Base-by-base conservation (phyloP, 2,329 filamentous ascomycete species). In the Mollisia scopiformis region DNA sequence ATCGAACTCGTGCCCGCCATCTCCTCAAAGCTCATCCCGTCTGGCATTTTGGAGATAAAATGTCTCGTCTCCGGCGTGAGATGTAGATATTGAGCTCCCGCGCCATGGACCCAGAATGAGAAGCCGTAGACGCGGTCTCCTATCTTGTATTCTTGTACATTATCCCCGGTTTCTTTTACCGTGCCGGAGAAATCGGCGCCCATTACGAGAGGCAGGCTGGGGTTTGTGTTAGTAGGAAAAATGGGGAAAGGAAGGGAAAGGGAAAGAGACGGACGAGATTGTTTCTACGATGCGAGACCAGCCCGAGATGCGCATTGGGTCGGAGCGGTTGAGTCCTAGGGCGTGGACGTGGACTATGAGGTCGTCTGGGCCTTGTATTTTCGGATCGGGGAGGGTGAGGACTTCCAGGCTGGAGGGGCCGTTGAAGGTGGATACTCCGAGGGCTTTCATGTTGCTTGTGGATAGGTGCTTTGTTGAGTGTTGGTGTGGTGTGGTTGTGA, bases 141-240 rank as follows among this genome's bases (percentile, higher is more conserved):
- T 6, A 71, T 65, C 51, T 75, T 73, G 62, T 76, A 69, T 3
- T 65, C 58, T 1, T 58, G 72, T 1, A 75, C 75, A 1, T 55
- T 65, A 2, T 54, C 41, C 2, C 76, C 77, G 19, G 75, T 61
- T 10, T 72, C 71, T 1, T 65, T 59, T 19, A 80, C 73, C 1
- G 67, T 71, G 25, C 77, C 77, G 3, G 75, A 71, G 39, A 69
- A 69, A 58, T 80, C 77, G 59, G 75, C 77, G n/a, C 77, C 77
- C 35, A 79, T 74, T 52, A 73, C 74, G 31, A 74, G 77, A 1
- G 77, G 78, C 43, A 78, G 30, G 6, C 47, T 53, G 47, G 13
- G 11, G 27, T 30, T 25, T 14, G 16, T 6, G 37, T 8, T 47
- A 10, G 28, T 5, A 10, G 10, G 25, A 16, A 16, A 27, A 27